Conservation (phyloP, 2,329 filamentous ascomycete species). For the Ceratocystis cubensis region DNA sequence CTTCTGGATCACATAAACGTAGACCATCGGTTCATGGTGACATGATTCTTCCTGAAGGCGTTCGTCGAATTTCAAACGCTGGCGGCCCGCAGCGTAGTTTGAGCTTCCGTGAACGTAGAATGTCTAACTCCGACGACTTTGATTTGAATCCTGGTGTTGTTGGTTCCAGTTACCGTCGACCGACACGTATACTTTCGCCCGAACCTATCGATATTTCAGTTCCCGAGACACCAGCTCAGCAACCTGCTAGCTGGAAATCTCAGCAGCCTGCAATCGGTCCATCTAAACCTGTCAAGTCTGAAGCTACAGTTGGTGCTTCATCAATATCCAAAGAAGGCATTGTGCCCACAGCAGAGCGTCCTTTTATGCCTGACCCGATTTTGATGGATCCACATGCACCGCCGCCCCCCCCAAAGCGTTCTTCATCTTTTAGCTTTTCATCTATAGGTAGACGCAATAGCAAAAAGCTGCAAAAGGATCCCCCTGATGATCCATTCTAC, state of each 20-base stretch:
- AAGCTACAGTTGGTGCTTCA: neutral
- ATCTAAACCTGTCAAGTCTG: neutral
- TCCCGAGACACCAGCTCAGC: neutral
- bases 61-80: neutral
- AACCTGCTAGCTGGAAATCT: neutral
- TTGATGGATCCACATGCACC: conserved; percentile 23
- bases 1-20: conserved; percentile 14
- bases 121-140: conserved; percentile 8
- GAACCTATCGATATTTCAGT: conserved; percentile 13
- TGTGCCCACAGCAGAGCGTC: neutral
- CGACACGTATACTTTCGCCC: neutral
- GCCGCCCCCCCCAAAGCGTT: conserved; percentile 26
- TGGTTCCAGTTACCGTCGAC: conserved; percentile 15
- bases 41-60: conserved; percentile 11
- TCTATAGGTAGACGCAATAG: conserved; percentile 38
- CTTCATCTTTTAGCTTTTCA: conserved; percentile 28
- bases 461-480: conserved; percentile 47
- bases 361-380: conserved; percentile 20
- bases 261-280: neutral
- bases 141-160: conserved; percentile 1
- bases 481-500: conserved; percentile 40
- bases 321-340: neutral
- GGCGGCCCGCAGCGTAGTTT: conserved; percentile 10
- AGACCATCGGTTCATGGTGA: conserved; percentile 16
- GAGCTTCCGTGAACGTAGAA: conserved; percentile 16